phyloP scores from a whole-genome alignment of 495 filamentous ascomycete genomes.

The Penicillium canescens region DNA sequence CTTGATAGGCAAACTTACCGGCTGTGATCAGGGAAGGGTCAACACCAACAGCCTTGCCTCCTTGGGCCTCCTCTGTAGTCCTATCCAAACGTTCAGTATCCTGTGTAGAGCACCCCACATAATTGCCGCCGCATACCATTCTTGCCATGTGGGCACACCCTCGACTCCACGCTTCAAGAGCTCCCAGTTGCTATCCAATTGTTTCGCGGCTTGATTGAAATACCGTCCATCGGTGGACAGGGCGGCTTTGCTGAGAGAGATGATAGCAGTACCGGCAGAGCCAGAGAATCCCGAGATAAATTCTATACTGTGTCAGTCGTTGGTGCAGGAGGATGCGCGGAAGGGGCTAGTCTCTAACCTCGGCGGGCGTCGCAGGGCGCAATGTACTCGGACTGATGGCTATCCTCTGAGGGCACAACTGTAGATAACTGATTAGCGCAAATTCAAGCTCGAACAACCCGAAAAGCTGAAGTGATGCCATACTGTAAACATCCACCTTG shows the following conservation, averaged over 20 bases:
- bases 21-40: slow-evolving; percentile 88
- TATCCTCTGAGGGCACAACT: slow-evolving; percentile 98
- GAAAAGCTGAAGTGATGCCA: slow-evolving; percentile 24
- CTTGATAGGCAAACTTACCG: slow-evolving; percentile 38
- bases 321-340: not conserved
- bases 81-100: slow-evolving; percentile 38
- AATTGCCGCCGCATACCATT: slow-evolving; percentile 64
- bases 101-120: slow-evolving; percentile 2
- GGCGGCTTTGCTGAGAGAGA: slow-evolving; percentile 84
- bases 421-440: slow-evolving; percentile 19
- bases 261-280: slow-evolving; percentile 88
- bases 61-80: slow-evolving; percentile 78
- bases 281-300: slow-evolving; percentile 95
- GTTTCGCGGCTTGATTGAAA: slow-evolving; percentile 94
- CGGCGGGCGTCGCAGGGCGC: slow-evolving; percentile 89
- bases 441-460: not conserved
- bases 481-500: slow-evolving; percentile 94
- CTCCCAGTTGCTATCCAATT: slow-evolving; percentile 89
- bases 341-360: slow-evolving; percentile 48
- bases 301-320: slow-evolving; percentile 41
- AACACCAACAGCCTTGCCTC: slow-evolving; percentile 84
- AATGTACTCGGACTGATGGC: slow-evolving; percentile 97
- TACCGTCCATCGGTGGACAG: slow-evolving; percentile 96
- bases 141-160: slow-evolving; percentile 96
- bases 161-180: slow-evolving; percentile 91